These are phyloP conservation scores for Furcasterigmium furcatum DNA, from an alignment of 2,329 filamentous ascomycete species.

Conservation along the genomic window DNA sequence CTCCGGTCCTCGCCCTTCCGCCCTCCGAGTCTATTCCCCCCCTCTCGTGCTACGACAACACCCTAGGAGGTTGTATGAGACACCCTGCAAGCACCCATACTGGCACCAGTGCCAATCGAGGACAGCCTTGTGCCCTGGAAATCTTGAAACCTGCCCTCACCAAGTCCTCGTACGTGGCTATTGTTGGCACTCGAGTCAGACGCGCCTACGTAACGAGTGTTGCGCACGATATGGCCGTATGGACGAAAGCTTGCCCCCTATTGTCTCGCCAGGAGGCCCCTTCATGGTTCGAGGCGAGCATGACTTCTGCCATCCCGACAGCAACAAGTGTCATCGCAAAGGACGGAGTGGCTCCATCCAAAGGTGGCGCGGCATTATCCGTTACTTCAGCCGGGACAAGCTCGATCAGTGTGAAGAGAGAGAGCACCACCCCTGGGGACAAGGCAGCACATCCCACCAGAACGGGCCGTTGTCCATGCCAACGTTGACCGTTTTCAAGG, in stretches of 20 bases:
- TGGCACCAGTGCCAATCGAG: neutral
- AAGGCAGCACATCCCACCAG: too few species aligned
- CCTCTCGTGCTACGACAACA: neutral
- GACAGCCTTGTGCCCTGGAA: neutral
- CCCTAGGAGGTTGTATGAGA: neutral
- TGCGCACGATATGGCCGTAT: too few species aligned
- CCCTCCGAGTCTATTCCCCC: neutral
- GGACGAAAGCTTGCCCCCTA: too few species aligned
- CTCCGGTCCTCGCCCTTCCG: neutral
- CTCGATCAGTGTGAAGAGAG: neutral
- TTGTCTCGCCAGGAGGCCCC: neutral
- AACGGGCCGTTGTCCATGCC: too few species aligned
- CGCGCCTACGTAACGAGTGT: neutral
- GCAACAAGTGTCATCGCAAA: neutral
- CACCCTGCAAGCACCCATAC: slow-evolving; percentile 1
- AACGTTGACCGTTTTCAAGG: too few species aligned
- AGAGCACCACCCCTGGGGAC: neutral
- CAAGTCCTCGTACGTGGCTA: neutral
- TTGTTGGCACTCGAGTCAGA: slow-evolving; percentile 1
- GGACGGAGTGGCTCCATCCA: neutral
- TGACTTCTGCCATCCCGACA: neutral
- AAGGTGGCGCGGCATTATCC: slow-evolving; percentile 2
- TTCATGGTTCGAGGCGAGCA: too few species aligned
- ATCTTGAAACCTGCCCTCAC: neutral
- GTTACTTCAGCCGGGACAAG: neutral